Evolutionary conservation across 164 flowering plant genomes (phyloP), one percentile per base, ranked within the genome.

Genomic region (Saururus chinensis): DNA sequence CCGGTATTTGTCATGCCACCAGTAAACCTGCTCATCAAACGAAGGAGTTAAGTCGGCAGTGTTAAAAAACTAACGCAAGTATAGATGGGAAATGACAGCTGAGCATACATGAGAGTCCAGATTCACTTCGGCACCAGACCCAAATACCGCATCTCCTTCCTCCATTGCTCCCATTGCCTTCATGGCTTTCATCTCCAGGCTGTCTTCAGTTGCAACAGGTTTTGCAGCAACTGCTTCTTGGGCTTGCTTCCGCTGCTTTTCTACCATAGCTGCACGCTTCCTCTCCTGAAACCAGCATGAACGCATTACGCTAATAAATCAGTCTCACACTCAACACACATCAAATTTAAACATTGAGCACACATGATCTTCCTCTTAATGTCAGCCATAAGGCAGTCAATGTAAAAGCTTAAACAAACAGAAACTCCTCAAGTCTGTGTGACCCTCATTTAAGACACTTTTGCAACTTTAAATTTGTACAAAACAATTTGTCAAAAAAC

Each of bases 1-100:
- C 0, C 98, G 84, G 67, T 91, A 95, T 63, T 95, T 95, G 74
- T 91, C 99, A 75, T 95, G 99, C 99, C 99, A 95, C 99, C 99
- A 95, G 67, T 91, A 95, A 12, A 91, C 96, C 98, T 92, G 16
- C 49, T 8, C 45, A 45, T 7, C 17, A 17, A 12, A 45, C 14
- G 16, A 7, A 17, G 49, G 7, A 13, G 17, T 12, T 45, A 7
- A 17, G 49, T 13, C 14, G 11, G 49, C 17, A 45, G 17, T 17
- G 6, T 30, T 30, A 2, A 30, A 2, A 30, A 45, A 45, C 14
- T 45, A 2, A 45, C 4, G 49, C 11, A 12, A 45, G 17, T 17
- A 12, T 9, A 41, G 45, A 41, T 13, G 40, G 22, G 40, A 41
- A 12, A 56, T 17, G 20, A 4, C 40, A 11, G 13, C 41, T 20